phyloP scores from a whole-genome alignment of 1,284 basidiomycete species.

The Hymenochaete sp. region DNA sequence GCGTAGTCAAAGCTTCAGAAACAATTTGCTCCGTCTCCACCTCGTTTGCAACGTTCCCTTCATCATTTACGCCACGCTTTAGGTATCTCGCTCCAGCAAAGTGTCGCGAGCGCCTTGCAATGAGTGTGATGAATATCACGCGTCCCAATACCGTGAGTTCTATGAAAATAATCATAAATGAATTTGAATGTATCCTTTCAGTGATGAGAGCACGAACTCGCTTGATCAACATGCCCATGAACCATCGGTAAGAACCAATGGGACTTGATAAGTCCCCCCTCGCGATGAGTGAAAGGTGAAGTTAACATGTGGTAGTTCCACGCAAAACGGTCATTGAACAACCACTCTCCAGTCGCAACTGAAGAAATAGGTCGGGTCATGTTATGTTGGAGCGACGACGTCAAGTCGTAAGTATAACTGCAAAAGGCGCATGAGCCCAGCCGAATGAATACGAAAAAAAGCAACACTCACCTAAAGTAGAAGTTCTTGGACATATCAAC shows the following conservation, averaged over 20 bases:
- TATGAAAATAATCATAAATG: constrained; percentile 26
- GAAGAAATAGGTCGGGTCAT: constrained; percentile 47
- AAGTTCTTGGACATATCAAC: constrained; percentile 99
- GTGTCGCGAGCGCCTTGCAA: constrained; percentile 89
- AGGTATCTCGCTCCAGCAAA: constrained; percentile 95
- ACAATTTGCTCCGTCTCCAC: constrained; percentile 99
- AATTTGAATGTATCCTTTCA: neutral
- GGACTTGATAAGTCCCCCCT: constrained; percentile 42
- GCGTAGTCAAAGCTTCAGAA: constrained; percentile 86
- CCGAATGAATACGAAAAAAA: neutral
- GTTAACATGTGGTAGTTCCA: constrained; percentile 95
- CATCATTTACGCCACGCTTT: constrained; percentile 90
- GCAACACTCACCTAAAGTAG: constrained; percentile 77
- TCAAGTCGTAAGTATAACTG: constrained; percentile 92
- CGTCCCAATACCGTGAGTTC: constrained; percentile 88
- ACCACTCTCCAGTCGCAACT: constrained; percentile 37
- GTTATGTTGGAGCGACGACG: constrained; percentile 91
- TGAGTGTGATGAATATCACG: constrained; percentile 88
- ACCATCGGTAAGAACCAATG: constrained; percentile 91
- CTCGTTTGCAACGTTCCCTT: constrained; percentile 98
- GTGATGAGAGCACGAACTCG: constrained; percentile 56
- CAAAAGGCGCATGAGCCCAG: constrained; percentile 2
- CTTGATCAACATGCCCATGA: constrained; percentile 97
- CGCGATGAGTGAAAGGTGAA: constrained; percentile 42
- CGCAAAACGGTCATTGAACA: constrained; percentile 85